Evolutionary conservation across 257 asterid species (phyloP).

Genomic region (Solanum virginianum): DNA sequence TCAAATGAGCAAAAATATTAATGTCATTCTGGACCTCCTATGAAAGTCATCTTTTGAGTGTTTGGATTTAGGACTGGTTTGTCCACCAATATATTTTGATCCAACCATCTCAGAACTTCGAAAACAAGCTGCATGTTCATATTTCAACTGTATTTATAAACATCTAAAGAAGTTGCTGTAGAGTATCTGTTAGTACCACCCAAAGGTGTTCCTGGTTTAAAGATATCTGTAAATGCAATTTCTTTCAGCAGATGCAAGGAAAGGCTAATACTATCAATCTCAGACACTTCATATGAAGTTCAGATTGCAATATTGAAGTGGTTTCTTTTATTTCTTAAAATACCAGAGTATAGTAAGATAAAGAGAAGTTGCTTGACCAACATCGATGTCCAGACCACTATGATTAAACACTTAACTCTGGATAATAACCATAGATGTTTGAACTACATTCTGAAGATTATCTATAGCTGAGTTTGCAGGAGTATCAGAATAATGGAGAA

Average conservation of each 20-base stretch:
- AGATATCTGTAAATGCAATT: conserved; percentile 26
- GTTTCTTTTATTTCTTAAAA: too few relatives aligned
- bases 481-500: conserved; percentile 22
- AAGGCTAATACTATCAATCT: too few relatives aligned
- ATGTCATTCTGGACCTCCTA: conserved; percentile 54
- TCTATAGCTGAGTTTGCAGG: conserved; percentile 62
- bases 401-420: too few relatives aligned
- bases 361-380: too few relatives aligned
- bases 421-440: too few relatives aligned
- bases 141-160: conserved; percentile 65
- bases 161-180: conserved; percentile 43
- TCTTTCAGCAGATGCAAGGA: too few relatives aligned
- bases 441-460: too few relatives aligned
- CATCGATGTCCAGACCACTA: too few relatives aligned
- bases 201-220: conserved; percentile 22
- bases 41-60: conserved; percentile 66
- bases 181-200: conserved; percentile 28
- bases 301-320: too few relatives aligned
- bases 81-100: conserved; percentile 39
- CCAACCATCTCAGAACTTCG: conserved; percentile 77
- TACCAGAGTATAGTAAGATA: too few relatives aligned
- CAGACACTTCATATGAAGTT: too few relatives aligned
- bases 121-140: conserved; percentile 78
- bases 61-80: conserved; percentile 40
- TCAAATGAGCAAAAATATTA: conserved; percentile 28